phyloP scores from a whole-genome alignment of 164 flowering plant species.

The Piper betle region DNA sequence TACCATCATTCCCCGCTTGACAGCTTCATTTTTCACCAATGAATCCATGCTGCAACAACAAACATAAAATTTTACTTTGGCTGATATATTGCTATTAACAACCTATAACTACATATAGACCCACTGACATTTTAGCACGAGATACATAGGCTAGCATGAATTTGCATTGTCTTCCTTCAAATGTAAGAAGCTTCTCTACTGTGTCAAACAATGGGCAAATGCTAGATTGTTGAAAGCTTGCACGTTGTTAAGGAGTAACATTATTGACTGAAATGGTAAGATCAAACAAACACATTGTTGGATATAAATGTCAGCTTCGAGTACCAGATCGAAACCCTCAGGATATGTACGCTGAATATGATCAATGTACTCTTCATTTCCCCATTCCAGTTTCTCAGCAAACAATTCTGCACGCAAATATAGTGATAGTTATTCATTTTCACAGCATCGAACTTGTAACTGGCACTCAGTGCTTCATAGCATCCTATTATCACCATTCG shows the following conservation, averaged over 20 bases:
- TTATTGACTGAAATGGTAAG: not conserved
- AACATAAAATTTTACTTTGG: not conserved
- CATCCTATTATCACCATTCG: no score
- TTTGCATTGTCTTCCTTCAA: slow-evolving; percentile 30
- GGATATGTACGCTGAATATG: slow-evolving; percentile 36
- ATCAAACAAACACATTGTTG: slow-evolving; percentile 10
- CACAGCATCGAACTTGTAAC: no score
- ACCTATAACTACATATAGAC: not conserved
- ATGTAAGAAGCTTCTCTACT: slow-evolving; percentile 45
- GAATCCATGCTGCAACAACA: slow-evolving; percentile 6
- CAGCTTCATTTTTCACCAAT: slow-evolving; percentile 5
- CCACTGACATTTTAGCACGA: slow-evolving; percentile 58
- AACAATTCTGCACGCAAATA: no score
- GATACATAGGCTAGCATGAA: slow-evolving; percentile 78
- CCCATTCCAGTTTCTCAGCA: slow-evolving; percentile 90
- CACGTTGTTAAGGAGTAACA: slow-evolving; percentile 35
- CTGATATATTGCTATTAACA: not conserved
- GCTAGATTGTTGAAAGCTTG: slow-evolving; percentile 87
- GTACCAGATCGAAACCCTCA: slow-evolving; percentile 77
- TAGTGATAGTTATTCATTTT: slow-evolving; percentile 32
- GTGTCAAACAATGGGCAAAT: slow-evolving; percentile 66
- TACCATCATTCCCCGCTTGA: slow-evolving; percentile 4
- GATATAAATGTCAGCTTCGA: slow-evolving; percentile 99
- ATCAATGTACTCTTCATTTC: slow-evolving; percentile 44
- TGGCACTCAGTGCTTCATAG: not conserved